Base-by-base conservation (phyloP, 352 stramenopile genomes). In the Globisporangium megalacanthum region DNA sequence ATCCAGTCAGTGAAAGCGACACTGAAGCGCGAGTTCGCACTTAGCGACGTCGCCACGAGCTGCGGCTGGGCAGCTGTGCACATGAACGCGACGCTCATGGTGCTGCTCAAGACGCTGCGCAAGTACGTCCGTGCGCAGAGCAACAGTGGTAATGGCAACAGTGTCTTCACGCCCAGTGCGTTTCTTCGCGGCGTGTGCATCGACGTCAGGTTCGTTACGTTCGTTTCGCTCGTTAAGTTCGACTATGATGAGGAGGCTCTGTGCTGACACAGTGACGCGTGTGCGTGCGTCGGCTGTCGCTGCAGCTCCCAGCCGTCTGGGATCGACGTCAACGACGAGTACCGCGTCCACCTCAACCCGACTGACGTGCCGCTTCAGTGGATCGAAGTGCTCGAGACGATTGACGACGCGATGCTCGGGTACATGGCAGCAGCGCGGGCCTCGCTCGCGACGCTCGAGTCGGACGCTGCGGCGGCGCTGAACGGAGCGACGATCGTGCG, bases 341-440 rank as follows among this genome's bases (percentile, higher is more conserved):
- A 85, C 48, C 68, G 60, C 9, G 70, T 88, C 10, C 62, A 62
- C 5, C 53, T 88, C 25, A 86, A 85, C 41, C 72, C 77, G 4
- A 70, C 78, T 0, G 78, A 88, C 54, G 78, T 88, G 8, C 78
- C 75, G 3, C 54, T 86, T 4, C 78, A 88, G 46, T 88, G 78
- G 78, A 56, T 86, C n/a, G 69, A 84, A 61, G 66, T 84, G 29
- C 54, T 88, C 3, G 75, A 86, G 51, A 68, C 58, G 14, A 63
- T 88, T 4, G 78, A 88, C 50, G 56, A 52, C 1, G 50, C 61
- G 9, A 83, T 88, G 73, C 53, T 83, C 4, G 1, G 48, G n/a
- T 75, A 72, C 49, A 86, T 88, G 65, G 68, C 70, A 7, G 52
- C 60, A 20, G 69, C 78, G 1, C 67, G 61, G 20, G 39, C 62